Conservation (phyloP, 2,329 filamentous ascomycete genomes). For the Pestalotiopsis sp. region DNA sequence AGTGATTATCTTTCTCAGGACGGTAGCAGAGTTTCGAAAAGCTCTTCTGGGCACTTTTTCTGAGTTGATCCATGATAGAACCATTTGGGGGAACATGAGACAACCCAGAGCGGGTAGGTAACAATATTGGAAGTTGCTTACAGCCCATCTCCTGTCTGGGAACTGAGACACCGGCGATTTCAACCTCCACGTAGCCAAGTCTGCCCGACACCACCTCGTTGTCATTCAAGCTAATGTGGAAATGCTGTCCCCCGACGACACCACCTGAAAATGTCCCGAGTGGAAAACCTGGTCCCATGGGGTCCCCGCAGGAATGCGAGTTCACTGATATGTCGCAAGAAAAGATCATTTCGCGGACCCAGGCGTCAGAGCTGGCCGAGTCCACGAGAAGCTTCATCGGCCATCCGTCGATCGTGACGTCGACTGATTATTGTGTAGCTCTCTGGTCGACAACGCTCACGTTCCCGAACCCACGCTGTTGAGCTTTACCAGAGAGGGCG, state of each 20-base stretch:
- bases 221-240: constrained; percentile 50
- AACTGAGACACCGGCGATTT: constrained; percentile 47
- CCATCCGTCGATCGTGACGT: constrained; percentile 27
- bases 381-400: constrained; percentile 43
- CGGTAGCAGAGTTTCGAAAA: too few species aligned
- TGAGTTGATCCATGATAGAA: too few species aligned
- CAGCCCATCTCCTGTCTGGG: constrained; percentile 46
- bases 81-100: too few species aligned
- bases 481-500: background rate
- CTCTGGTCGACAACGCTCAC: constrained; percentile 33
- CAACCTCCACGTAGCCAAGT: constrained; percentile 49
- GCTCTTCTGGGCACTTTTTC: too few species aligned
- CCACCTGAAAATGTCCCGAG: constrained; percentile 38
- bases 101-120: too few species aligned
- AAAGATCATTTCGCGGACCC: constrained; percentile 45
- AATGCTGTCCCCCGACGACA: constrained; percentile 43
- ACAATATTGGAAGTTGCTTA: too few species aligned
- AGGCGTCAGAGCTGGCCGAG: constrained; percentile 56
- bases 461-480: constrained; percentile 29
- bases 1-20: too few species aligned
- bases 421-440: constrained; percentile 34
- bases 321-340: constrained; percentile 38
- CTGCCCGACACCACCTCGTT: constrained; percentile 50
- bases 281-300: too few species aligned
- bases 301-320: too few species aligned